Evolutionary conservation across 139 green algal species (phyloP), one percentile per base, ranked within the genome.

Genomic region (Limnomonas spitsbergensis): DNA sequence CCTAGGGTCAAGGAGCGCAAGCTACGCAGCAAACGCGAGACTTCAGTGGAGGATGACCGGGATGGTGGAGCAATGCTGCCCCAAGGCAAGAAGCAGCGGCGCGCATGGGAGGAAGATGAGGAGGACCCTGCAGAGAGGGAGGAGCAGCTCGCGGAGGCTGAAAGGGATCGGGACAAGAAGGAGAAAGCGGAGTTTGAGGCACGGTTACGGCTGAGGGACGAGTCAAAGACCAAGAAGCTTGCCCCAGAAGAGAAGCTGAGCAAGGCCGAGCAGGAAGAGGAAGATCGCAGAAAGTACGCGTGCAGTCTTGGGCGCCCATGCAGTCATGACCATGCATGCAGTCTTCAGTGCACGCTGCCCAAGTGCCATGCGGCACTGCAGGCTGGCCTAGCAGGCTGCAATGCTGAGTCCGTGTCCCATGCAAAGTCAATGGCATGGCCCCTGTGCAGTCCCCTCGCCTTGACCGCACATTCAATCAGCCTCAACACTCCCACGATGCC

Each of bases 171-270:
- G 36, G 84, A 86, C 66, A 78, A 87, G 80, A 76, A 39, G n/a
- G 87, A 91, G 84, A 95, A 93, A 70, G 89, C 89, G 66, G 94
- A 95, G 79, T 98, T 98, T 90, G 95, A 98, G 88, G 89, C 73
- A 34, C 78, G 78, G 42, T 54, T 87, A 47, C 47, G 79, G 38
- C n/a, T 29, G 6, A 47, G 38, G 31, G 84, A 88, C 73, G 84
- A 88, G 75, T 27, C 69, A 38, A 71, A 72, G 24, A 80, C 53
- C 0, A 88, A 92, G 74, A 81, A 83, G 54, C 79, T 88, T 3
- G 87, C 75, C 6, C 81, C 88, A 47, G 87, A 94, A 76, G 71
- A 72, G 32, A 78, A 74, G 61, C 35, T 81, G 26, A 75, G 27
- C 26, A 80, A 75, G 32, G 71, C 67, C n/a, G 81, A 82, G 66